Evolutionary conservation across 2,329 filamentous ascomycete genomes (phyloP).

Genomic region (Aspergillus sp.): DNA sequence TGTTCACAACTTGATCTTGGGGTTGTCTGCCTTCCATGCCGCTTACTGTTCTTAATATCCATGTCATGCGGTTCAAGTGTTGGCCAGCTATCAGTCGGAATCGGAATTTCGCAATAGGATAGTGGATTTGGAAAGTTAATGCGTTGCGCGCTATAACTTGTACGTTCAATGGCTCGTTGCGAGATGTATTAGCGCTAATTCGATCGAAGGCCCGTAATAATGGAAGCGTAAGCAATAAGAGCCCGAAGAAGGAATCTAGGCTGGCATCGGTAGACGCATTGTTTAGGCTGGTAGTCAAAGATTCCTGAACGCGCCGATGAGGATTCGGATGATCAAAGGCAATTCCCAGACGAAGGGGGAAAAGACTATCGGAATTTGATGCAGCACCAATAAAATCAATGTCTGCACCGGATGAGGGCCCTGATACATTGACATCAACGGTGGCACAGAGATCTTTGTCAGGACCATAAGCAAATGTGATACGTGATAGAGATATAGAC

Average conservation of each 20-base stretch:
- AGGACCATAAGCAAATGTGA: constrained; percentile 29
- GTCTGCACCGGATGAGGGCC: constrained; percentile 9
- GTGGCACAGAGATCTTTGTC: constrained; percentile 21
- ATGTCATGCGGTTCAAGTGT: constrained; percentile 23
- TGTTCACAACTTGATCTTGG: constrained; percentile 13
- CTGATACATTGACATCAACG: constrained; percentile 24
- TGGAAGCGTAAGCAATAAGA: constrained; percentile 30
- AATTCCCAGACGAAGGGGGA: constrained; percentile 23
- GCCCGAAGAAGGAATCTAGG: constrained; percentile 22
- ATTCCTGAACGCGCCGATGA: constrained; percentile 34
- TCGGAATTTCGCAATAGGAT: constrained; percentile 23
- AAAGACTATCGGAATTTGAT: constrained; percentile 18
- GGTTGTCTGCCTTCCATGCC: constrained; percentile 10
- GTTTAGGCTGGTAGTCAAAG: constrained; percentile 32
- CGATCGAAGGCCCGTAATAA: constrained; percentile 30
- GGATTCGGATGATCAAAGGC: constrained; percentile 29
- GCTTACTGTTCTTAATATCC: constrained; percentile 27
- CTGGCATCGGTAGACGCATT: constrained; percentile 20
- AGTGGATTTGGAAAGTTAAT: constrained; percentile 28
- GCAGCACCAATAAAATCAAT: constrained; percentile 16
- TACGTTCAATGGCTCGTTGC: constrained; percentile 16
- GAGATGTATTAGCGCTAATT: constrained; percentile 20
- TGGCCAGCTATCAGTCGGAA: constrained; percentile 25
- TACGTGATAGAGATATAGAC: constrained; percentile 27
- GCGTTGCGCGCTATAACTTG: constrained; percentile 30